phyloP scores from a whole-genome alignment of 345 rosid species.

The Euphorbia peplus region DNA sequence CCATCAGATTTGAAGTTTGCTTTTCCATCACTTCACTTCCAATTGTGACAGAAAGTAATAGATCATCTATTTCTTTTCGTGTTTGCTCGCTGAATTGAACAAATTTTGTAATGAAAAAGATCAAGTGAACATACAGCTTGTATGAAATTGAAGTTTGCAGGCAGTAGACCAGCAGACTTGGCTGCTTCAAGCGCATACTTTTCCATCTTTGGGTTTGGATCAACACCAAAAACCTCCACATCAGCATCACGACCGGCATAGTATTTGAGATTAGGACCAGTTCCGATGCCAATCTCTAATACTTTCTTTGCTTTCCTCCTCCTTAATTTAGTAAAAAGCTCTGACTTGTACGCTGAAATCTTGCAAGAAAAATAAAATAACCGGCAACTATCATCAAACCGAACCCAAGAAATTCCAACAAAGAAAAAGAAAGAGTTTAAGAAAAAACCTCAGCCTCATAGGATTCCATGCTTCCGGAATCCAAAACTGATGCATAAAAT shows the following conservation, averaged over 20 bases:
- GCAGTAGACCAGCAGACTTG: slow-evolving; percentile 53
- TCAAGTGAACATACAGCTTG: slow-evolving; percentile 49
- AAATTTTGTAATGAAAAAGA: background rate
- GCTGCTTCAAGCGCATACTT: slow-evolving; percentile 64
- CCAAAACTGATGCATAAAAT: slow-evolving; percentile 48
- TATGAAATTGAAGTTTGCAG: slow-evolving; percentile 52
- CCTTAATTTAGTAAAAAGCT: slow-evolving; percentile 53
- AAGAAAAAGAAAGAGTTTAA: background rate
- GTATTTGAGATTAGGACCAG: slow-evolving; percentile 81
- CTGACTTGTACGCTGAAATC: slow-evolving; percentile 60
- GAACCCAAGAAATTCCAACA: background rate
- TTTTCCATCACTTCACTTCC: no score
- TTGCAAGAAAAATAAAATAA: slow-evolving; percentile 31
- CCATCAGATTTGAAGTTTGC: no score
- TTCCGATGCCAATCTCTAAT: slow-evolving; percentile 82
- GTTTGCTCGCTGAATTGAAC: background rate
- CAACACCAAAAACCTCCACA: slow-evolving; percentile 59
- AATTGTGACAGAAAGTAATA: no score
- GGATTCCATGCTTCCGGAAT: slow-evolving; percentile 43
- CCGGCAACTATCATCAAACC: background rate
- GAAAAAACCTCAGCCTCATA: slow-evolving; percentile 65
- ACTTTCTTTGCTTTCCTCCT: slow-evolving; percentile 57
- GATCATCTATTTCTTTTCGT: no score
- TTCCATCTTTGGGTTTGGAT: slow-evolving; percentile 77
- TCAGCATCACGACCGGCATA: slow-evolving; percentile 44